Evolutionary conservation across 306 rosid species (phyloP).

Genomic region (Sophora flavescens): DNA sequence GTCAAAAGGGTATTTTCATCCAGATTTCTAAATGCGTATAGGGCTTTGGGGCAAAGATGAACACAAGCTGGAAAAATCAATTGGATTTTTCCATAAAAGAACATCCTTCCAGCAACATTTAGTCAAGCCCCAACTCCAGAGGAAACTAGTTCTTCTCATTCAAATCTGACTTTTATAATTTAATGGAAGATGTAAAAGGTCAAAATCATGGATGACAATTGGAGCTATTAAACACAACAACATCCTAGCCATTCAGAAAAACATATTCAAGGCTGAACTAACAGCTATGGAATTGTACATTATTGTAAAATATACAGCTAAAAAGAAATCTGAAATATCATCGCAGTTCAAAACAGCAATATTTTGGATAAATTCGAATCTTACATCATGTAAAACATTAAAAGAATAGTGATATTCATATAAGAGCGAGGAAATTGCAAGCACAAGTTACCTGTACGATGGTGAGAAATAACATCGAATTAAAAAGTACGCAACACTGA

Average conservation of each 20-base stretch:
- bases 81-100: not conserved
- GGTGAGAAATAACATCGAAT: constrained; percentile 94
- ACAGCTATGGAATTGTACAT: not conserved
- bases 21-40: not conserved
- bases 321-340: not conserved
- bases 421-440: constrained; percentile 17
- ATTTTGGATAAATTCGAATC: constrained; percentile 15
- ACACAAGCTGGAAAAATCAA: not conserved
- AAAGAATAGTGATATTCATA: not conserved
- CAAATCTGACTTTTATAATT: constrained; percentile 7
- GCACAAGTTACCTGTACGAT: constrained; percentile 64
- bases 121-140: not conserved
- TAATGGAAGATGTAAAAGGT: not conserved
- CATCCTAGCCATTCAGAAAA: constrained; percentile 13
- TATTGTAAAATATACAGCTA: not conserved
- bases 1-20: not conserved
- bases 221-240: not conserved
- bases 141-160: not conserved
- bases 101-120: not conserved
- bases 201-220: not conserved
- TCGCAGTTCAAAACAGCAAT: constrained; percentile 2
- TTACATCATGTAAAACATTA: constrained; percentile 17
- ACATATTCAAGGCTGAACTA: too few species aligned
- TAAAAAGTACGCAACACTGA: constrained; percentile 80
- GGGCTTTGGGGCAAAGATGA: not conserved